Percentiles rank a stretch among this genome's conserved stretches.
Evolutionary conservation across 73 alveolate genomes (phyloP).

Genomic region (Paramecium tetraurelia): DNA sequence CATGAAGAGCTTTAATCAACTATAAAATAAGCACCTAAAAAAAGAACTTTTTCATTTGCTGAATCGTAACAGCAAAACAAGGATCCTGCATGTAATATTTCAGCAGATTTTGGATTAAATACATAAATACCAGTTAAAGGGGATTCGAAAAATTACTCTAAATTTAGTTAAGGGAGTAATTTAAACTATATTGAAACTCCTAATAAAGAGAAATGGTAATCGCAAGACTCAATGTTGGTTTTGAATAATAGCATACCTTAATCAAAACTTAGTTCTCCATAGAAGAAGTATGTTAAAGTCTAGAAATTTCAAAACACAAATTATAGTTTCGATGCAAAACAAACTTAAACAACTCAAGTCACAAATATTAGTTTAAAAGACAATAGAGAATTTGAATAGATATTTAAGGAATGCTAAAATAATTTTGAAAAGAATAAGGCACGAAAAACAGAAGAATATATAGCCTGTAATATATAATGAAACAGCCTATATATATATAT

Average conservation of each 20-base stretch:
- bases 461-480: neutral
- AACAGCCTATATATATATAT: neutral
- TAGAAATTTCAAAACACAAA: neutral
- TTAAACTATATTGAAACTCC: neutral
- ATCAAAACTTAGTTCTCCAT: neutral
- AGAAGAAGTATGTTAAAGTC: neutral
- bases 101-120: neutral
- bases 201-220: neutral
- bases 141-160: neutral
- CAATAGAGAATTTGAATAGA: neutral
- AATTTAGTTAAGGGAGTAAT: neutral
- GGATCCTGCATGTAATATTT: neutral
- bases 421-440: neutral
- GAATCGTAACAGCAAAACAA: neutral
- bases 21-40: neutral
- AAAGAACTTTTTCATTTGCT: conserved; percentile 9
- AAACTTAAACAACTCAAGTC: neutral
- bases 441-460: neutral
- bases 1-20: neutral
- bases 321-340: neutral
- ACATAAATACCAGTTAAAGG: neutral
- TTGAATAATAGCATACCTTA: neutral
- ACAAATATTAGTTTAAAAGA: neutral
- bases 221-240: neutral
- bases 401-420: neutral